Evolutionary conservation across 352 stramenopile species (phyloP).

Genomic region (Phytopythium boreale): DNA sequence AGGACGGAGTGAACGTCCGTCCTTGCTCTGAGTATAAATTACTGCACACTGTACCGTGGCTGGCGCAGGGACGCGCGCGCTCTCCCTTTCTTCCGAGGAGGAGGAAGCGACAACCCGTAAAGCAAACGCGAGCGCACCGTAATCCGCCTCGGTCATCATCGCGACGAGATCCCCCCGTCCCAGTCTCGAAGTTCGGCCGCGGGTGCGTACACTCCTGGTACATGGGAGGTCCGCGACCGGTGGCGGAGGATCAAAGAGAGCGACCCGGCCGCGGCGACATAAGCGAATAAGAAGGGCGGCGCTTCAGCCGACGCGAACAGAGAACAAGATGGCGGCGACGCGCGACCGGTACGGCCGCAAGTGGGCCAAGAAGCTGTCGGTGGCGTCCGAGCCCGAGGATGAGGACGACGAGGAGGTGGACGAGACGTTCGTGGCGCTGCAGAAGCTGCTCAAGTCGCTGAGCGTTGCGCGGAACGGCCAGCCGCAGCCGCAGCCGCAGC

Average conservation of each 20-base stretch:
- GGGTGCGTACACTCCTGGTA: not conserved
- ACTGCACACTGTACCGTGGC: not conserved
- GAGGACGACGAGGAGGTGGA: slow-evolving; percentile 71
- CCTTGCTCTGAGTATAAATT: not conserved
- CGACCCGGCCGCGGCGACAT: too few species aligned
- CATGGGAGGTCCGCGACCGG: not conserved
- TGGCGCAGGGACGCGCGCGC: not conserved
- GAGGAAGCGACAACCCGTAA: not conserved
- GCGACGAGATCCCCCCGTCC: too few species aligned
- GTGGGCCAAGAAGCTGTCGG: slow-evolving; percentile 7
- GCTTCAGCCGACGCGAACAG: not conserved
- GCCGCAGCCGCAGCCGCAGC: slow-evolving; percentile 10
- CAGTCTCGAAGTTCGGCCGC: too few species aligned
- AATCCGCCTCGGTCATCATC: not conserved
- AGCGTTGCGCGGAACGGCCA: slow-evolving; percentile 34
- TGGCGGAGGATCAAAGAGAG: not conserved
- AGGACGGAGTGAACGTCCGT: too few species aligned
- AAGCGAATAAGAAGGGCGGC: not conserved
- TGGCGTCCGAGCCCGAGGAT: slow-evolving; percentile 25
- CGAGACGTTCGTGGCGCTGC: slow-evolving; percentile 76
- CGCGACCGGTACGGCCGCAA: slow-evolving; percentile 5
- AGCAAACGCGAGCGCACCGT: not conserved
- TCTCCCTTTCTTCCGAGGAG: not conserved
- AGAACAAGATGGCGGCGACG: not conserved
- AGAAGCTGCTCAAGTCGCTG: slow-evolving; percentile 68